A percentile compares a stretch with the other conserved stretches of the same genome.
Conservation (phyloP, 2,329 filamentous ascomycete species). For the Curvularia hawaiiensis region DNA sequence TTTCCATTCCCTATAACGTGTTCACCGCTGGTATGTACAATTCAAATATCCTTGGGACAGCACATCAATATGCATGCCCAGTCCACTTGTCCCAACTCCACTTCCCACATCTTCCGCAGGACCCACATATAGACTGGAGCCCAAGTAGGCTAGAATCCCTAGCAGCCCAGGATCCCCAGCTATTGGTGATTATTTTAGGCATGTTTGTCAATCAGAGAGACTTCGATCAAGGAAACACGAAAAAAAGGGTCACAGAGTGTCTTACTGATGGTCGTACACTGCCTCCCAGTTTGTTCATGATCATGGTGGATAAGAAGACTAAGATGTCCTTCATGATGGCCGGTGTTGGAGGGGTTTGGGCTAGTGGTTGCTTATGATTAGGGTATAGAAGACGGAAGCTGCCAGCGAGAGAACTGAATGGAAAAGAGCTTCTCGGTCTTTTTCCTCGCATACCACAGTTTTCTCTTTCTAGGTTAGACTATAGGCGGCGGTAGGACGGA, state of each 20-base stretch:
- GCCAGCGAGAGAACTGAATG: not conserved
- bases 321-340: not conserved
- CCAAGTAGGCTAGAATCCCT: not conserved
- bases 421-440: not conserved
- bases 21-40: not conserved
- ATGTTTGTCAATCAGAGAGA: not conserved
- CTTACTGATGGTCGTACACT: not conserved
- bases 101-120: not conserved
- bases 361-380: not conserved
- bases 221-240: not conserved
- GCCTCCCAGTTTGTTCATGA: not conserved
- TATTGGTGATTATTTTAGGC: not conserved
- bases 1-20: not conserved
- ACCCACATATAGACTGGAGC: not conserved
- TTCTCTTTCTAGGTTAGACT: too few relatives aligned
- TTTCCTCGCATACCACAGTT: not conserved
- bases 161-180: not conserved
- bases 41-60: not conserved
- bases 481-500: not conserved
- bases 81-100: not conserved
- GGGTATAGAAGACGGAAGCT: not conserved
- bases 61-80: not conserved
- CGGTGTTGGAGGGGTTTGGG: not conserved
- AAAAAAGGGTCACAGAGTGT: not conserved
- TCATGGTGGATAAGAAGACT: not conserved